phyloP scores from a whole-genome alignment of 2,329 filamentous ascomycete species.

The Aspergillus pseudoglaucus region DNA sequence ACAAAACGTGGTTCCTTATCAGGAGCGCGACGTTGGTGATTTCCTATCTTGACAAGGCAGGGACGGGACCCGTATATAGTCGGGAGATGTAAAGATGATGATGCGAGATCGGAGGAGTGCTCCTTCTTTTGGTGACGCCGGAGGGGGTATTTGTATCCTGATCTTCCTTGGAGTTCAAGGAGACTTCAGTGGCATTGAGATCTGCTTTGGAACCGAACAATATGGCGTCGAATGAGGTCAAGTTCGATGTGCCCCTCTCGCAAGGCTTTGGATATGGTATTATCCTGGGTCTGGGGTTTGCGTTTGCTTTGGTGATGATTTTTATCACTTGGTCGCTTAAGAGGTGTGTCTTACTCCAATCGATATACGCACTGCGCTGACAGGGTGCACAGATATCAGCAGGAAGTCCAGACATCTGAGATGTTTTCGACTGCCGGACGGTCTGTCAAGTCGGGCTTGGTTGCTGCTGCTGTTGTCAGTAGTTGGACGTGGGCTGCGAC shows the following conservation, averaged over 20 bases:
- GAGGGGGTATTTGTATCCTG: neutral
- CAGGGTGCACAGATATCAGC: constrained; percentile 48
- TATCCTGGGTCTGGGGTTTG: constrained; percentile 65
- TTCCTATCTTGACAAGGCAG: too few species aligned
- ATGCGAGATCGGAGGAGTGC: neutral
- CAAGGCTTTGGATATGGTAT: constrained; percentile 72
- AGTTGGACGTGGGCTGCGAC: constrained; percentile 93
- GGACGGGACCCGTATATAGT: neutral
- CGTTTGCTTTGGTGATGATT: constrained; percentile 71
- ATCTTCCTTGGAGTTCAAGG: neutral
- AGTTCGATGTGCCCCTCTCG: constrained; percentile 29
- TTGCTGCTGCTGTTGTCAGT: constrained; percentile 82
- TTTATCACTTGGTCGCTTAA: constrained; percentile 64
- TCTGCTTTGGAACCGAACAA: neutral
- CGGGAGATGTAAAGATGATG: neutral
- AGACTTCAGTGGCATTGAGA: too few species aligned
- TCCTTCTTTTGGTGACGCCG: neutral
- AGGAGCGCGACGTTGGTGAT: too few species aligned
- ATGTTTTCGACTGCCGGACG: constrained; percentile 87
- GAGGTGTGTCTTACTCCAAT: constrained; percentile 33
- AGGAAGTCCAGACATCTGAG: constrained; percentile 77
- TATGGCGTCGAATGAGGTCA: constrained; percentile 19
- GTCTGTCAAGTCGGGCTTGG: constrained; percentile 81
- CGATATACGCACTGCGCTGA: neutral
- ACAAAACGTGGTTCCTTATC: too few species aligned